Conservation (phyloP, 2,329 filamentous ascomycete genomes). For the Lachnellula occidentalis region DNA sequence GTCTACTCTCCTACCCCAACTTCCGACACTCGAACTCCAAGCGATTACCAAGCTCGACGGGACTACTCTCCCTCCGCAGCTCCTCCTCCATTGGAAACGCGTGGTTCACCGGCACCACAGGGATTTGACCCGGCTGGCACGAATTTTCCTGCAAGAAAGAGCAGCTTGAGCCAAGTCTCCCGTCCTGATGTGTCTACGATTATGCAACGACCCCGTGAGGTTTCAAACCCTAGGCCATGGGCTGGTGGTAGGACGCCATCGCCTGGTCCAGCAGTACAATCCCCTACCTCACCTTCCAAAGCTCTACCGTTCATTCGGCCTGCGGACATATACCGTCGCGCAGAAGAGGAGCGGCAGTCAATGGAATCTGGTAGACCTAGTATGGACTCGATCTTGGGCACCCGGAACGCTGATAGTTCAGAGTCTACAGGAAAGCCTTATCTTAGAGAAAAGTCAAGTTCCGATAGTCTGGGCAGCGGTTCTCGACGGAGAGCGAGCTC, state of each 20-base stretch:
- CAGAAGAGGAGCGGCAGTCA: conserved; percentile 59
- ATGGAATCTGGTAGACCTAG: conserved; percentile 53
- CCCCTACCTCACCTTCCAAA: conserved; percentile 39
- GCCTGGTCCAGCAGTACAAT: conserved; percentile 31
- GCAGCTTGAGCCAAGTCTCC: conserved; percentile 49
- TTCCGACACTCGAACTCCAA: conserved; percentile 22
- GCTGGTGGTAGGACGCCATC: conserved; percentile 31
- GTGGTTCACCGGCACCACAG: conserved; percentile 35
- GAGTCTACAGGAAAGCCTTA: conserved; percentile 20
- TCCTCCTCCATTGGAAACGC: conserved; percentile 43
- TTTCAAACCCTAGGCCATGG: conserved; percentile 27
- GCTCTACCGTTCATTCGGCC: conserved; percentile 63
- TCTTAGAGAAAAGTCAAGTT: conserved; percentile 20
- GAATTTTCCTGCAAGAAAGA: conserved; percentile 55
- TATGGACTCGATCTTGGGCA: conserved; percentile 43
- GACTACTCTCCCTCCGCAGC: conserved; percentile 50
- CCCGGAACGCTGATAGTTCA: conserved; percentile 24
- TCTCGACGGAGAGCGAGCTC: conserved; percentile 16
- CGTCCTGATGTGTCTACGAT: conserved; percentile 25
- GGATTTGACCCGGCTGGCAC: conserved; percentile 31
- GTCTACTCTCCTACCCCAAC: conserved; percentile 17
- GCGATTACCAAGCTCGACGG: conserved; percentile 36
- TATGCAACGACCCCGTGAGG: conserved; percentile 9
- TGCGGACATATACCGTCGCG: conserved; percentile 70
- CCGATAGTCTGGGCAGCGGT: conserved; percentile 19